phyloP scores from a whole-genome alignment of 2,329 filamentous ascomycete genomes.

The Dendrostoma leiphaemia region DNA sequence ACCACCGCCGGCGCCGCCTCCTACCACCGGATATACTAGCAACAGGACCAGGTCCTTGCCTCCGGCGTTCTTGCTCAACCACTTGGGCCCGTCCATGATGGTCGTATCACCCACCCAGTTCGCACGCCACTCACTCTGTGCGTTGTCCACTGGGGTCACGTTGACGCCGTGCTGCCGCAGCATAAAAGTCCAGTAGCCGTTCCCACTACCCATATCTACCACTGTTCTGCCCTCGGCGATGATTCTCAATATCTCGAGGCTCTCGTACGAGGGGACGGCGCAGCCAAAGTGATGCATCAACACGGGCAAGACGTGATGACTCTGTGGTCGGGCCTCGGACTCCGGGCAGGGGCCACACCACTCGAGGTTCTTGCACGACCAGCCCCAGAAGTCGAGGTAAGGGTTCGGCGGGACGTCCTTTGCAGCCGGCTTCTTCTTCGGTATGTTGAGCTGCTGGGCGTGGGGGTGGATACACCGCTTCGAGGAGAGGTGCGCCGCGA shows the following conservation, averaged over 20 bases:
- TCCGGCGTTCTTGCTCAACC: constrained; percentile 44
- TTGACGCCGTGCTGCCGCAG: constrained; percentile 56
- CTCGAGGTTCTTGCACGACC: constrained; percentile 62
- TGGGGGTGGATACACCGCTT: constrained; percentile 51
- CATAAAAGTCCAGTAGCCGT: constrained; percentile 75
- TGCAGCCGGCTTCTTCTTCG: constrained; percentile 43
- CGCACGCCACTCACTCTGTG: constrained; percentile 65
- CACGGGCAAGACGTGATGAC: constrained; percentile 69
- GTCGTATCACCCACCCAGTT: constrained; percentile 68
- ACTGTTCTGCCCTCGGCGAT: constrained; percentile 53
- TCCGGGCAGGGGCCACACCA: constrained; percentile 60
- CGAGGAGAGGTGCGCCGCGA: constrained; percentile 54
- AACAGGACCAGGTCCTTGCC: constrained; percentile 60
- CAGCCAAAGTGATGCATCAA: constrained; percentile 81
- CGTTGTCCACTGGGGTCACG: constrained; percentile 64
- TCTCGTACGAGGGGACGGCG: constrained; percentile 66
- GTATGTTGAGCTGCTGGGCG: constrained; percentile 37
- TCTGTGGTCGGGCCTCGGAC: constrained; percentile 47
- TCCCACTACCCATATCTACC: constrained; percentile 68
- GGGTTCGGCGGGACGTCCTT: constrained; percentile 52
- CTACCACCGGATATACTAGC: constrained; percentile 72
- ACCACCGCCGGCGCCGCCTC: constrained; percentile 61
- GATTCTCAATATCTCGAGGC: constrained; percentile 57
- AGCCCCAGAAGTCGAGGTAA: constrained; percentile 66
- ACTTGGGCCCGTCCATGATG: constrained; percentile 58